Evolutionary conservation across 2,329 filamentous ascomycete genomes (phyloP), one percentile per base, ranked within the genome.

Genomic region (Xylariaceae sp.): DNA sequence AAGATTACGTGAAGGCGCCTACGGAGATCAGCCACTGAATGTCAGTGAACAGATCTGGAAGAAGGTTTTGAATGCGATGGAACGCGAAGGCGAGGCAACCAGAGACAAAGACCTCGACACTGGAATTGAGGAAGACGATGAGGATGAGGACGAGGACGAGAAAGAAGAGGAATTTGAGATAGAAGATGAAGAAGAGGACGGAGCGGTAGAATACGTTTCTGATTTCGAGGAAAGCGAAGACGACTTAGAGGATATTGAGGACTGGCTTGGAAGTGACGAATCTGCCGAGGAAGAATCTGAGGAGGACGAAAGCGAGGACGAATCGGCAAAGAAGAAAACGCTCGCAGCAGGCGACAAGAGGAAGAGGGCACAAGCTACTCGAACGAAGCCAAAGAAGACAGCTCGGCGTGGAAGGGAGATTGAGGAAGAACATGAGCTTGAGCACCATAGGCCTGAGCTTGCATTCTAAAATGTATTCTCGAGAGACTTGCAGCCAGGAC

Each of bases 11-110:
- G 92, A 91, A 68, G 94, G 94, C 39, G 92, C 92, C 3, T 97
- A 99, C 73, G 94, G 94, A 49, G 92, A 97, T 66, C 85, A 91
- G 70, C 94, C 94, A 35, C 80, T 99, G 61, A 99, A 99, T 70
- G 92, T 96, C 45, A 94, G 95, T 72, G 92, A 97, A 72, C 82
- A 84, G 11, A 91, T 99, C 57, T 99, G 94, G 94, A 95, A 95
- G 82, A 96, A 92, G 82, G 94, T 99, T 6, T 84, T 99, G 64
- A 86, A 87, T 57, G 91, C 91, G 3, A 81, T 99, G 73, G 94
- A 99, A 81, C 83, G 89, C 64, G 88, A 88, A 64, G 92, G 93
- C 54, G 86, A 95, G 67, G 93, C 88, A 37, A 80, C 84, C 60
- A 81, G 91, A 49, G 93, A 97, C 71, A 85, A 92, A 75, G 93